A percentile compares a stretch with the other conserved stretches of the same genome.
phyloP scores from a whole-genome alignment of 2,329 filamentous ascomycete genomes.

The Calonectria hongkongensis region DNA sequence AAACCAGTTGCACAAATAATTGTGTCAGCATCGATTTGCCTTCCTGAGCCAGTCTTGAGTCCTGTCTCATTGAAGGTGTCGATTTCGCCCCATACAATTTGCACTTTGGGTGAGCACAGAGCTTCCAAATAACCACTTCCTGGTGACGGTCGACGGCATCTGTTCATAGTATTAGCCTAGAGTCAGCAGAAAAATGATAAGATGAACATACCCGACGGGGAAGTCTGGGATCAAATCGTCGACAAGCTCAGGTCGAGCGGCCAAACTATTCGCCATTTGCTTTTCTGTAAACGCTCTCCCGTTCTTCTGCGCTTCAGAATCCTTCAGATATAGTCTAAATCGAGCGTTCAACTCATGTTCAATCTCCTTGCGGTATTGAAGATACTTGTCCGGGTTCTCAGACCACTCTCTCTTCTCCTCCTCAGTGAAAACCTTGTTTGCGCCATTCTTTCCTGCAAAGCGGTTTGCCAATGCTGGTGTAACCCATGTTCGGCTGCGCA shows the following conservation, averaged over 20 bases:
- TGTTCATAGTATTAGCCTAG: background rate
- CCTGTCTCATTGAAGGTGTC: background rate
- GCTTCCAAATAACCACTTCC: conserved; percentile 5
- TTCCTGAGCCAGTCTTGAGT: background rate
- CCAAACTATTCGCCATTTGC: background rate
- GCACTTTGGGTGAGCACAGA: background rate
- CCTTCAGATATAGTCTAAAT: background rate
- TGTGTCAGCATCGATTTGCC: background rate
- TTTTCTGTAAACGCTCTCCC: background rate
- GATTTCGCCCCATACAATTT: background rate
- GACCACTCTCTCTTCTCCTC: background rate
- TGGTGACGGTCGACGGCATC: background rate
- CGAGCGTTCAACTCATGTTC: background rate
- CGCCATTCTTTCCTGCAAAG: background rate
- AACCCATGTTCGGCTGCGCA: background rate
- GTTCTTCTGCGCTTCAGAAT: background rate
- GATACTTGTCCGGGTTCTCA: background rate
- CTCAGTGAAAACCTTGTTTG: background rate
- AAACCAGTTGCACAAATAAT: conserved; percentile 4
- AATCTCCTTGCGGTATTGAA: background rate
- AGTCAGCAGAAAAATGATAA: background rate
- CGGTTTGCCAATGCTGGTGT: background rate
- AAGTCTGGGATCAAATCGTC: background rate
- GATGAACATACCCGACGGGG: background rate
- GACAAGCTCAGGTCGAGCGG: background rate